Percentiles rank a stretch among this genome's conserved stretches.
phyloP scores from a whole-genome alignment of 2,329 filamentous ascomycete species.

The Cadophora gregata region DNA sequence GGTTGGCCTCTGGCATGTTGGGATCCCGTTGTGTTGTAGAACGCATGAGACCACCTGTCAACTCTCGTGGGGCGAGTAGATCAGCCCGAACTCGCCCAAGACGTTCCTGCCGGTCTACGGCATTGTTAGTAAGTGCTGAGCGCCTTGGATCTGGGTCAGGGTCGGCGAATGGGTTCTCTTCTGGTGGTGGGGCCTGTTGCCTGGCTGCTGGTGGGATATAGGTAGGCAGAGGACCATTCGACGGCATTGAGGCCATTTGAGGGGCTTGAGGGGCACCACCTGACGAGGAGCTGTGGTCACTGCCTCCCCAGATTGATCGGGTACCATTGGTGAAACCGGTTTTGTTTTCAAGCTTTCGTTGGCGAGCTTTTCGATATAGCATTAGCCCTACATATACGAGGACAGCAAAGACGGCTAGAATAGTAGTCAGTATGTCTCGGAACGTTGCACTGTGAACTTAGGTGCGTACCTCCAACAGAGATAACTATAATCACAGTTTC shows the following conservation, averaged over 20 bases:
- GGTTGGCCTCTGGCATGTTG: background rate
- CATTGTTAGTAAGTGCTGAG: conserved; percentile 13
- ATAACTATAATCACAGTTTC: conserved; percentile 14
- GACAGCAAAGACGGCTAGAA: conserved; percentile 7
- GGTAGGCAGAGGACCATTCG: conserved; percentile 10
- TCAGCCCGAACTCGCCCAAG: conserved; percentile 14
- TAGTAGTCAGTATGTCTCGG: background rate
- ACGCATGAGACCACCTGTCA: conserved; percentile 18
- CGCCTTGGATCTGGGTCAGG: conserved; percentile 9
- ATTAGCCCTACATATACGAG: background rate
- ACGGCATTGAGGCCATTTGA: conserved; percentile 3
- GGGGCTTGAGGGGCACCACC: conserved; percentile 8
- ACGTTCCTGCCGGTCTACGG: conserved; percentile 17
- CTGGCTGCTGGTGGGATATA: background rate
- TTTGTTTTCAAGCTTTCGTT: conserved; percentile 8
- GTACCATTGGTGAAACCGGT: background rate
- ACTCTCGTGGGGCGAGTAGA: conserved; percentile 14
- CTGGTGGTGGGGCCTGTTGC: background rate
- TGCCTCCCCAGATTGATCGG: background rate
- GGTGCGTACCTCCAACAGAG: conserved; percentile 9
- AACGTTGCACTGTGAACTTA: background rate
- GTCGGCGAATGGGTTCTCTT: conserved; percentile 10
- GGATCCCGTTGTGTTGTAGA: conserved; percentile 1
- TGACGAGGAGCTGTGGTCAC: background rate
- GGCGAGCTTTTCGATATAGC: background rate